Percentiles rank a stretch among this genome's conserved stretches.
Evolutionary conservation across 345 rosid species (phyloP).

Genomic region (Hibiscus tridactylites): DNA sequence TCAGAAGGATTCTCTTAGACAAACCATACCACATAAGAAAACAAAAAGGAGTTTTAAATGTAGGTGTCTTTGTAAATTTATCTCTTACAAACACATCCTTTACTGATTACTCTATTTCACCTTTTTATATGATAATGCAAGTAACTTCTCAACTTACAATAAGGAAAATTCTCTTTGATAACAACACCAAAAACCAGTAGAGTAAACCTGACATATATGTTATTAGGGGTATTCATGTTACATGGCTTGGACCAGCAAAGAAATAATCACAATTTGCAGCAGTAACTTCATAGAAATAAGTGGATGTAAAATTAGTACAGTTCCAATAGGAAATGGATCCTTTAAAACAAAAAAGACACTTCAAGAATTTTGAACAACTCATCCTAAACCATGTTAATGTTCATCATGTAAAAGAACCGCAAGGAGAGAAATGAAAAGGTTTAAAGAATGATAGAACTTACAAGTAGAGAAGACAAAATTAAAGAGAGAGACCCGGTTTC

Average conservation of each 20-base stretch:
- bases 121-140: neutral
- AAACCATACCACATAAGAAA: neutral
- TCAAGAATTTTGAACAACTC: neutral
- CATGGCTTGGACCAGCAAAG: neutral
- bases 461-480: neutral
- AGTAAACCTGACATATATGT: neutral
- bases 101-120: neutral
- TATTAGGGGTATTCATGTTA: neutral
- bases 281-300: constrained; percentile 5
- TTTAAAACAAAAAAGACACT: neutral
- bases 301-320: neutral
- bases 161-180: neutral
- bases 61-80: neutral
- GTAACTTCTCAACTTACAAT: neutral
- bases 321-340: neutral
- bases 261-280: neutral
- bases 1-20: neutral
- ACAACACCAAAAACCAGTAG: neutral
- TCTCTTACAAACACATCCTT: neutral
- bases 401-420: neutral
- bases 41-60: neutral
- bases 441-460: neutral
- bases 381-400: neutral
- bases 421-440: neutral
- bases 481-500: neutral